Conservation (phyloP, 306 rosid genomes). For the Macrotyloma uniflorum region DNA sequence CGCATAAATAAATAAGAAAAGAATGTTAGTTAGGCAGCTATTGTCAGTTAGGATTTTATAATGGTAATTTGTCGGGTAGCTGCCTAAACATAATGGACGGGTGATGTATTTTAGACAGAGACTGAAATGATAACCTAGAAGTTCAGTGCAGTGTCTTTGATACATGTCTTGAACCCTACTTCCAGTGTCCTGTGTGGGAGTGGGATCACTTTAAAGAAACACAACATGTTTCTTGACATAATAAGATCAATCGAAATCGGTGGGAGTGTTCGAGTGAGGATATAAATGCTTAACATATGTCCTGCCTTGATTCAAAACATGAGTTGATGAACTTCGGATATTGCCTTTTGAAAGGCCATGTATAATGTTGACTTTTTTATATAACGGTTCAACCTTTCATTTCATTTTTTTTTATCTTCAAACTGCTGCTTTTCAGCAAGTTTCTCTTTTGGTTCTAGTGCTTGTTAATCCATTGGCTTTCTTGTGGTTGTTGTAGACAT, state of each 20-base stretch:
- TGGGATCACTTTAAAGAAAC: constrained; percentile 5
- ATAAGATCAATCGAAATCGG: constrained; percentile 9
- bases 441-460: neutral
- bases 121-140: neutral
- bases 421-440: neutral
- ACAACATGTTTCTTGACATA: neutral
- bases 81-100: neutral
- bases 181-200: neutral
- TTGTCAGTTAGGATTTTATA: neutral
- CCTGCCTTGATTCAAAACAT: neutral
- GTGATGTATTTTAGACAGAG: neutral
- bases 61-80: neutral
- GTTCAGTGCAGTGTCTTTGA: neutral
- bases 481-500: neutral
- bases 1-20: neutral
- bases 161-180: neutral
- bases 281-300: neutral
- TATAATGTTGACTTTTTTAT: neutral
- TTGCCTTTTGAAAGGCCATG: neutral
- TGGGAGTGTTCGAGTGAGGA: neutral
- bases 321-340: neutral
- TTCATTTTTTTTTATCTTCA: neutral
- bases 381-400: neutral
- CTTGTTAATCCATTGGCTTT: neutral
- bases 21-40: neutral